Evolutionary conservation across 371 early-diverging fungal species (phyloP).

Genomic region (Gilbertella persicaria): DNA sequence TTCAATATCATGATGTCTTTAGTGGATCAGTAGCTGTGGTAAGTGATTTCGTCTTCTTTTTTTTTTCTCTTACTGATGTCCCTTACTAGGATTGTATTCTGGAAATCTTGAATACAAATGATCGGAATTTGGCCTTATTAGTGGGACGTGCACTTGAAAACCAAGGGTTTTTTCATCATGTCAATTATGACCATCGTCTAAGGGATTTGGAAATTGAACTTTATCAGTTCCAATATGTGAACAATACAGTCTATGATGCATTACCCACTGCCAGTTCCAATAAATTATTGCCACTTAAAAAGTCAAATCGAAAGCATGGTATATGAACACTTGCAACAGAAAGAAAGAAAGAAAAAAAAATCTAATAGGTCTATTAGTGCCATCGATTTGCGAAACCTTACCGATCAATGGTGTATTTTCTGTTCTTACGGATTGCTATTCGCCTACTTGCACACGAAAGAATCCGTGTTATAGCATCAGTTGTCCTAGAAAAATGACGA

Average conservation of each 20-base stretch:
- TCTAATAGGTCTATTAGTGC: slow-evolving; percentile 11
- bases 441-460: slow-evolving; percentile 62
- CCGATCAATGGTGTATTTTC: slow-evolving; percentile 64
- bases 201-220: slow-evolving; percentile 59
- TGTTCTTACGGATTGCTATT: slow-evolving; percentile 66
- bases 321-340: not conserved
- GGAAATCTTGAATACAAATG: slow-evolving; percentile 70
- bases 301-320: not conserved
- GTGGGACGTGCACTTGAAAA: slow-evolving; percentile 81
- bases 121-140: slow-evolving; percentile 81
- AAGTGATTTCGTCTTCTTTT: slow-evolving; percentile 3
- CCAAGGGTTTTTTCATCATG: slow-evolving; percentile 83
- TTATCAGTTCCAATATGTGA: slow-evolving; percentile 11
- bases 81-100: slow-evolving; percentile 50
- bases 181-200: slow-evolving; percentile 72
- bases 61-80: not conserved
- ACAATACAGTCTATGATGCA: not conserved
- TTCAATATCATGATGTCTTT: slow-evolving; percentile 81
- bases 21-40: slow-evolving; percentile 83
- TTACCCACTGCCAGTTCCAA: not conserved
- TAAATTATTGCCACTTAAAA: not conserved
- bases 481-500: slow-evolving; percentile 54
- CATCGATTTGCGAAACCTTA: slow-evolving; percentile 12
- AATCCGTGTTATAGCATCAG: slow-evolving; percentile 59
- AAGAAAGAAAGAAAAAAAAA: slow-evolving; percentile 4